Evolutionary conservation across 2,329 filamentous ascomycete genomes (phyloP).

Genomic region (Colletotrichum tofieldiae): DNA sequence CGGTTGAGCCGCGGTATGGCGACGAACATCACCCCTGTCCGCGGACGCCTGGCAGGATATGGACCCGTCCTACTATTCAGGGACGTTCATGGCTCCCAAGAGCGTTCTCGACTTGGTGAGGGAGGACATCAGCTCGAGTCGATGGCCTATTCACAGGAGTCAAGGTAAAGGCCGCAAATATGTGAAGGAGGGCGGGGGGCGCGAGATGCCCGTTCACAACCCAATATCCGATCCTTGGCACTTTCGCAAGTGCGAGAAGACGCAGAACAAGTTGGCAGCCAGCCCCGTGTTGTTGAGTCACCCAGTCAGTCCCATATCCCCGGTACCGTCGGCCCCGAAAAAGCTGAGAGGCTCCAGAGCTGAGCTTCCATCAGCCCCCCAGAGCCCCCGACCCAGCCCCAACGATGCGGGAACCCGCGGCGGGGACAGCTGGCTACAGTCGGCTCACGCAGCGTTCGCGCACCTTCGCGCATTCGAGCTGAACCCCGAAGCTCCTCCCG

Average conservation of each 20-base stretch:
- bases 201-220: background rate
- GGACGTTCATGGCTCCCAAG: background rate
- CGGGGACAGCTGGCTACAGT: constrained; percentile 39
- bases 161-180: background rate
- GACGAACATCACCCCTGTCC: background rate
- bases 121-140: no score
- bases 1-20: background rate
- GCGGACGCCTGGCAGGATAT: background rate
- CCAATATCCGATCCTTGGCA: background rate
- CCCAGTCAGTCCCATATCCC: background rate
- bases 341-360: background rate
- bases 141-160: no score
- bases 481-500: constrained; percentile 64
- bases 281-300: constrained; percentile 14
- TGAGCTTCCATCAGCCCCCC: background rate
- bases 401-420: constrained; percentile 26
- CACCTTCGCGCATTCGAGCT: constrained; percentile 78
- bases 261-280: background rate
- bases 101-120: background rate
- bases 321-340: background rate
- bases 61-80: background rate
- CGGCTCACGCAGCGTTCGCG: constrained; percentile 32
- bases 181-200: background rate
- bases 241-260: background rate
- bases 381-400: background rate